phyloP scores from a whole-genome alignment of 202 grass and related monocot species.

The Zizania palustris region DNA sequence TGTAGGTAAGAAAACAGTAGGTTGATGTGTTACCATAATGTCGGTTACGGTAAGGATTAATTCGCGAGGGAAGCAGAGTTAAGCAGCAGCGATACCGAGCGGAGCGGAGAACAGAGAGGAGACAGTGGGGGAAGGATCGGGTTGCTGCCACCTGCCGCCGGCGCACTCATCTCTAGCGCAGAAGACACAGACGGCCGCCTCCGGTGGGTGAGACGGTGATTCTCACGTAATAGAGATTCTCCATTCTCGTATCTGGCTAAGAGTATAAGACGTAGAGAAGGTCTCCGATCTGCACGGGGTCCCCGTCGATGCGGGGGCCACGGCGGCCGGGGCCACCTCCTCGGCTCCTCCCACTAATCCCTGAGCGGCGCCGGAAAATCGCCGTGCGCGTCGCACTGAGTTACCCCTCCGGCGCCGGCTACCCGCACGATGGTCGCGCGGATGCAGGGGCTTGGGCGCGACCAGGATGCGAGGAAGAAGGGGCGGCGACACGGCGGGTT shows the following conservation, averaged over 20 bases:
- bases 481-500: neutral
- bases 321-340: constrained; percentile 64
- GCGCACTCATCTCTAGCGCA: no score
- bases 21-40: no score
- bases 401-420: neutral
- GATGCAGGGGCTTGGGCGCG: constrained; percentile 9
- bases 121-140: no score
- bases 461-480: neutral
- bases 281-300: constrained; percentile 65
- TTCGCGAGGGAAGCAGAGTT: no score
- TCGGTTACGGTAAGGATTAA: neutral
- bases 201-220: no score
- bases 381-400: constrained; percentile 69
- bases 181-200: no score
- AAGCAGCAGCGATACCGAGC: no score
- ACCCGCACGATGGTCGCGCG: constrained; percentile 31
- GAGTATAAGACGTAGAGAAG: constrained; percentile 76
- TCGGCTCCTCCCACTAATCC: constrained; percentile 81
- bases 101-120: no score
- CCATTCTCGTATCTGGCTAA: constrained; percentile 58
- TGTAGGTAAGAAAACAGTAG: no score
- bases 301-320: constrained; percentile 71
- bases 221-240: no score
- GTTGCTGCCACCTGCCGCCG: no score
- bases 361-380: constrained; percentile 56